Percentiles rank a stretch among this genome's conserved stretches.
Evolutionary conservation across 169 alveolate genomes (phyloP).

Genomic region (Plasmodium fragile): DNA sequence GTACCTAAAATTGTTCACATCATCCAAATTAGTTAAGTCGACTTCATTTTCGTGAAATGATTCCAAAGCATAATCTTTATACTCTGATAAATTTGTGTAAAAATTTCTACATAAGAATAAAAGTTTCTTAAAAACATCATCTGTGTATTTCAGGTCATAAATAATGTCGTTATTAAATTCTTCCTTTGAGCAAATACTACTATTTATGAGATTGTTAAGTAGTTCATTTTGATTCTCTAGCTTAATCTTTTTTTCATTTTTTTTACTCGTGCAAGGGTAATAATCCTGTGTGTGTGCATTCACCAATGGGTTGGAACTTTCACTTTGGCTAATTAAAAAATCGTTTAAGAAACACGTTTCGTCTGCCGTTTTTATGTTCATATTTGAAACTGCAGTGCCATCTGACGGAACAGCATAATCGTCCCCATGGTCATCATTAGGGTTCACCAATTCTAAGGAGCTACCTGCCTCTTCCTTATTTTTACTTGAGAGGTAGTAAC

Average conservation of each 20-base stretch:
- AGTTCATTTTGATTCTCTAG: background rate
- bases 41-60: background rate
- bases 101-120: slow-evolving; percentile 15
- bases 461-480: background rate
- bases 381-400: background rate
- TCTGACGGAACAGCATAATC: background rate
- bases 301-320: background rate
- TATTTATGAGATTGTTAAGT: slow-evolving; percentile 4
- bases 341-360: background rate
- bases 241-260: background rate
- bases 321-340: background rate
- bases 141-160: slow-evolving; percentile 33
- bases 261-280: background rate
- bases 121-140: slow-evolving; percentile 23
- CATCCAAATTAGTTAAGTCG: background rate
- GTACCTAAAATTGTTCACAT: background rate
- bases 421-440: background rate
- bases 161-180: slow-evolving; percentile 8
- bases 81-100: slow-evolving; percentile 24
- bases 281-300: background rate
- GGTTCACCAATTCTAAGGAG: slow-evolving; percentile 31
- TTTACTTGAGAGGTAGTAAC: background rate
- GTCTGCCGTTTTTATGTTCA: background rate
- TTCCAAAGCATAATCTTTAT: background rate
- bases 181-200: slow-evolving; percentile 10